Percentiles rank a stretch among this genome's conserved stretches.
Evolutionary conservation across 1,284 basidiomycete genomes (phyloP).

Genomic region (Cryptococcus hybrid): DNA sequence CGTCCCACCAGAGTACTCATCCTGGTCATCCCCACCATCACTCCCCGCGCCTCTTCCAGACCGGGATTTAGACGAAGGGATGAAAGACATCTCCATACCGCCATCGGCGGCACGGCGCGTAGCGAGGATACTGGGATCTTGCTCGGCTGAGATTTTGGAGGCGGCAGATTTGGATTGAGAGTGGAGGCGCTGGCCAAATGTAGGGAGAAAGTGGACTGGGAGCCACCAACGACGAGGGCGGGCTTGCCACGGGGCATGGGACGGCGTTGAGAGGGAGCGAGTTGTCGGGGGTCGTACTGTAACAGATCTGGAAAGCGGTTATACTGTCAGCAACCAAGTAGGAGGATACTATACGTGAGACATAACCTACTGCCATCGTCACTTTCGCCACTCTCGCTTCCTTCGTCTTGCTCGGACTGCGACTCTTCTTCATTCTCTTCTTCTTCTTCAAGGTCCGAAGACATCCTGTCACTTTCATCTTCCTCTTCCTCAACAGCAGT

Average conservation of each 20-base stretch:
- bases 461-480: constrained; percentile 77
- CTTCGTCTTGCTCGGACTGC: constrained; percentile 49
- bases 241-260: constrained; percentile 26
- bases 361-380: constrained; percentile 45
- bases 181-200: constrained; percentile 50
- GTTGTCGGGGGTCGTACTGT: constrained; percentile 53
- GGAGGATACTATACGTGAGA: no score
- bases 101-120: constrained; percentile 48
- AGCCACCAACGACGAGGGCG: constrained; percentile 31
- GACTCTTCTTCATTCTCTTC: constrained; percentile 43
- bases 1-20: constrained; percentile 43
- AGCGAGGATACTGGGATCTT: constrained; percentile 36
- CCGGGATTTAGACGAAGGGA: constrained; percentile 37
- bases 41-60: constrained; percentile 40
- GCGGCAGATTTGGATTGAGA: constrained; percentile 12
- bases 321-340: no score
- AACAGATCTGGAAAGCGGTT: constrained; percentile 36
- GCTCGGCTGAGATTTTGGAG: constrained; percentile 6
- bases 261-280: constrained; percentile 39
- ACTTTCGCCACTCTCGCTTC: constrained; percentile 55
- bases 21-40: constrained; percentile 24
- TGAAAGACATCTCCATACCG: constrained; percentile 56
- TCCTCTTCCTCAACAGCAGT: constrained; percentile 89
- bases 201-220: constrained; percentile 21
- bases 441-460: constrained; percentile 60